phyloP scores from a whole-genome alignment of 495 filamentous ascomycete genomes.

The Cenococcum geophilum region DNA sequence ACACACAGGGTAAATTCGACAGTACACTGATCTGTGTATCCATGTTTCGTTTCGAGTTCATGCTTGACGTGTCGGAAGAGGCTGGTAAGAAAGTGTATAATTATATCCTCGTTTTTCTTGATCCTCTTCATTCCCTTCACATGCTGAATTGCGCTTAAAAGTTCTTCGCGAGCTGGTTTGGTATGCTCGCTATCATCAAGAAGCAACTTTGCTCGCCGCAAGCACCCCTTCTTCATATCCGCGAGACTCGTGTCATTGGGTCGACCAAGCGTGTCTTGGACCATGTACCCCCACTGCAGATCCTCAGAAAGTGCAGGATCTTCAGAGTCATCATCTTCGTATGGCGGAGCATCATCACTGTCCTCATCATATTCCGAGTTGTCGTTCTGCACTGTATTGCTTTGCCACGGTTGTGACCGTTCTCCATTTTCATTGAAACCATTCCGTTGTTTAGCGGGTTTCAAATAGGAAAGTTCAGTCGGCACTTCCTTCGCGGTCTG shows the following conservation, averaged over 20 bases:
- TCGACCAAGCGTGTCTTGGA: conserved; percentile 4
- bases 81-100: conserved; percentile 30
- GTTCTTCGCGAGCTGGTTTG: neutral
- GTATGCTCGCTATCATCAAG: conserved; percentile 4
- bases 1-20: conserved; percentile 35
- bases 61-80: conserved; percentile 25
- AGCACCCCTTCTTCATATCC: conserved; percentile 2
- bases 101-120: conserved; percentile 24
- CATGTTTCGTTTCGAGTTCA: conserved; percentile 17
- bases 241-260: conserved; percentile 3
- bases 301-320: conserved; percentile 1
- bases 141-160: conserved; percentile 2
- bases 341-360: conserved; percentile 3
- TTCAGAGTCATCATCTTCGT: conserved; percentile 3
- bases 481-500: conserved; percentile 5
- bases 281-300: conserved; percentile 6
- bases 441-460: conserved; percentile 2
- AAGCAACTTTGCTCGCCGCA: conserved; percentile 1
- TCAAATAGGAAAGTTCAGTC: conserved; percentile 4
- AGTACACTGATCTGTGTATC: conserved; percentile 9
- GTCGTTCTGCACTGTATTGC: neutral
- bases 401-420: neutral
- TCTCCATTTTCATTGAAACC: conserved; percentile 2
- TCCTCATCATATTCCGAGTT: conserved; percentile 1
- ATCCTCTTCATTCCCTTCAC: conserved; percentile 15